Base-by-base conservation (phyloP, 2,329 filamentous ascomycete species). In the Diaporthe batatas region DNA sequence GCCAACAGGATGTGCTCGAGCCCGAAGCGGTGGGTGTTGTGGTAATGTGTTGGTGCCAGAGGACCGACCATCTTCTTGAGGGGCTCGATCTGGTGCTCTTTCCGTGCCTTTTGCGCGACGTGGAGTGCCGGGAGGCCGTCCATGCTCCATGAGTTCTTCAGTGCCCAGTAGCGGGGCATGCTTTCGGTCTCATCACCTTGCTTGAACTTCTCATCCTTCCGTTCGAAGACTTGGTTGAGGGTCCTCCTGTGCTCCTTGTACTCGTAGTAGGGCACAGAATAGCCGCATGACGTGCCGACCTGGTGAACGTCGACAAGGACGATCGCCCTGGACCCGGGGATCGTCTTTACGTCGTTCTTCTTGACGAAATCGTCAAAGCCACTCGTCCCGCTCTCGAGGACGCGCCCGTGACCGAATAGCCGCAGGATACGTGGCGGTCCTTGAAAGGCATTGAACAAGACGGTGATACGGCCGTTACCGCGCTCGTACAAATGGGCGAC, bases 401-500 rank as follows among this genome's bases (percentile, higher is more conserved):
- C 82, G 3, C 76, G 77, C 6, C 83, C 81, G 58, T 79, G 79
- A 23, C 83, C 83, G 73, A 81, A 84, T 7, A 84, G 75, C 3
- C 83, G 75, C 16, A 84, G 71, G 69, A 84, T 84, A 51, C 81
- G 79, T 0, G 83, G 80, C 14, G 81, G 77, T 0, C 82, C 82
- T 36, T 83, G 80, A 65, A 84, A 84, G 2, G 82, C 80, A 42
- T 72, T 92, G 82, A 95, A 94, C 87, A 94, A 91, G 78, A 95
- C 83, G 7, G 92, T 94, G 23, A 93, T 87, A 21, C 93, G 88
- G 39, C 91, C 92, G 77, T 95, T 95, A 7, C 78, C 78, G 0
- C 79, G 80, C 78, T 96, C 93, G 79, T 94, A 91, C 14, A 94
- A 82, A 78, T 95, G 93, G 6, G 90, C 86, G 74, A 95, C 91